These are phyloP conservation scores for Parafenestella ontariensis DNA, from an alignment of 2,329 filamentous ascomycete genomes.

Conservation along the genomic window DNA sequence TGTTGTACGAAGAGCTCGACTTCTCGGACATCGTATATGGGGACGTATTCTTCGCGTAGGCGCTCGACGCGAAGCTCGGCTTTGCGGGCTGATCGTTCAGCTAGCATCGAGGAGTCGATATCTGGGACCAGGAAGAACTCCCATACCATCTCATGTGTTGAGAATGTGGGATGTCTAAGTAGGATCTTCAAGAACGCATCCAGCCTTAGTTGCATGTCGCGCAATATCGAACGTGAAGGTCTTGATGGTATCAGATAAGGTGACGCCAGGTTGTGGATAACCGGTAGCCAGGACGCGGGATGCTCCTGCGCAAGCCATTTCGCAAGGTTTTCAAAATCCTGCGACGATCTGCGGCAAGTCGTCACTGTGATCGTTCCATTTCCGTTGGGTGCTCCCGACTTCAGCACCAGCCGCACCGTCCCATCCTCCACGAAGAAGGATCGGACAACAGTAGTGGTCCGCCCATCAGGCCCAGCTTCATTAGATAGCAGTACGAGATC, in stretches of 20 bases:
- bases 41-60: conserved; percentile 86
- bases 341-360: conserved; percentile 84
- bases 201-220: conserved; percentile 84
- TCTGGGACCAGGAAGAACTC: conserved; percentile 98
- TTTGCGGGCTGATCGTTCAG: conserved; percentile 85
- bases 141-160: conserved; percentile 97
- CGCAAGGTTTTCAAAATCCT: conserved; percentile 90
- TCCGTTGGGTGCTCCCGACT: conserved; percentile 86
- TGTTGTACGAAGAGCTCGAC: conserved; percentile 93
- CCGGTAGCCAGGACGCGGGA: conserved; percentile 93
- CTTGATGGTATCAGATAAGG: conserved; percentile 94
- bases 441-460: conserved; percentile 90
- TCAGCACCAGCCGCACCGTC: conserved; percentile 89
- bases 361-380: conserved; percentile 89
- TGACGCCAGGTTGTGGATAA: conserved; percentile 76
- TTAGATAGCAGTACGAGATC: conserved; percentile 83
- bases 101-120: conserved; percentile 87
- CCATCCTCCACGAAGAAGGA: conserved; percentile 98
- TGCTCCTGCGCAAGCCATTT: conserved; percentile 86
- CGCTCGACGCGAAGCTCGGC: conserved; percentile 82
- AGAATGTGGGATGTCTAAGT: conserved; percentile 87
- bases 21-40: conserved; percentile 79
- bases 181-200: conserved; percentile 89
- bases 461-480: conserved; percentile 71
- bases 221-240: conserved; percentile 83